Percentiles rank a stretch among this genome's conserved stretches.
phyloP scores from a whole-genome alignment of 495 filamentous ascomycete species.

The Podospora pseudoanserina region DNA sequence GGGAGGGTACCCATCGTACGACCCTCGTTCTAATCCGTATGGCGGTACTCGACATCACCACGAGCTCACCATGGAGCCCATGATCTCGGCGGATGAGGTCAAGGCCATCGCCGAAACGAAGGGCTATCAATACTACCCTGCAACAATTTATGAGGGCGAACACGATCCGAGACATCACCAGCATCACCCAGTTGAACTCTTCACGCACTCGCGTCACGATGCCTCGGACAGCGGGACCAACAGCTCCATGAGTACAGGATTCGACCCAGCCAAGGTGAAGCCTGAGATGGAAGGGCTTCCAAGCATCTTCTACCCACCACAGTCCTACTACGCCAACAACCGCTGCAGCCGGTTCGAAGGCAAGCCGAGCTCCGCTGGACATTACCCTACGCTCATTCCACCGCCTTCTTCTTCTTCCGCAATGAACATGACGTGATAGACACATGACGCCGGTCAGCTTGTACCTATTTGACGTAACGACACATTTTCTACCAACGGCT shows the following conservation, averaged over 20 bases:
- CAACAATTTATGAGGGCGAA: conserved; percentile 41
- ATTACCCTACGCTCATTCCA: conserved; percentile 42
- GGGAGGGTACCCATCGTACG: conserved; percentile 33
- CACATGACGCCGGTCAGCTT: not conserved
- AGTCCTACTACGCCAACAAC: conserved; percentile 33
- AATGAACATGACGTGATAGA: conserved; percentile 32
- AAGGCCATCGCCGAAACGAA: conserved; percentile 44
- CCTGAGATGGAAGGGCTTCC: conserved; percentile 44
- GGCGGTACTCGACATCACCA: conserved; percentile 41
- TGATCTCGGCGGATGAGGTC: conserved; percentile 45
- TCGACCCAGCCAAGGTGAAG: conserved; percentile 41
- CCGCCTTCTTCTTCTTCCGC: conserved; percentile 21
- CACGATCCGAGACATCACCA: conserved; percentile 37
- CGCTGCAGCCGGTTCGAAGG: conserved; percentile 44
- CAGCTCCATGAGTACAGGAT: conserved; percentile 24
- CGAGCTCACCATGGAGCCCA: conserved; percentile 41
- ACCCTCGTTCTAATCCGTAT: conserved; percentile 38
- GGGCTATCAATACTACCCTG: conserved; percentile 47
- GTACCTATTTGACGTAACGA: not conserved
- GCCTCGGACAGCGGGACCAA: conserved; percentile 29
- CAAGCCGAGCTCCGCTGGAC: conserved; percentile 41
- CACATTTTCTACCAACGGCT: not conserved
- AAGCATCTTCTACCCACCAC: conserved; percentile 39
- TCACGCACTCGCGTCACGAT: conserved; percentile 35
- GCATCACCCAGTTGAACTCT: conserved; percentile 43